phyloP scores from a whole-genome alignment of 2,329 filamentous ascomycete genomes.

The Penicillium occitanis region DNA sequence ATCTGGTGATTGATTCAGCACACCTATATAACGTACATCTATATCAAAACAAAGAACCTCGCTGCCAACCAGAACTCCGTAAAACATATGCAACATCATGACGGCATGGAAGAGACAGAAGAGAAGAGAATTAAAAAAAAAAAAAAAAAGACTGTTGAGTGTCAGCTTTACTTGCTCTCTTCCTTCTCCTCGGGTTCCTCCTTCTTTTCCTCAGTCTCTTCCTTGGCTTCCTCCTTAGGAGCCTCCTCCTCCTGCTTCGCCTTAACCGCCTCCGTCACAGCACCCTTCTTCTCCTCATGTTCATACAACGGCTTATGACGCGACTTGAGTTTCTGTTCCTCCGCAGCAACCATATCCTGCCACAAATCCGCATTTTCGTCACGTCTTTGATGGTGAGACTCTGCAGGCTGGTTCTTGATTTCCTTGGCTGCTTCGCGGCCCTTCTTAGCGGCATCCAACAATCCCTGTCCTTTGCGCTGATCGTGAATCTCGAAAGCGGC shows the following conservation, averaged over 20 bases:
- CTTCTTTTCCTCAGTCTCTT: not conserved
- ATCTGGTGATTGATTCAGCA: not conserved
- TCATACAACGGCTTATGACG: conserved; percentile 41
- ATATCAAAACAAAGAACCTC: not conserved
- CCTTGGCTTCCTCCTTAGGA: conserved; percentile 21
- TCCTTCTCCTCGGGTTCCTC: conserved; percentile 29
- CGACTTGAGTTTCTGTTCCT: conserved; percentile 47
- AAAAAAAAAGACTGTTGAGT: not conserved
- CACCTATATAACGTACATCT: not conserved
- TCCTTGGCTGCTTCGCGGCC: conserved; percentile 71
- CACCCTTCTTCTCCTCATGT: conserved; percentile 27
- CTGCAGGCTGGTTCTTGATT: conserved; percentile 57
- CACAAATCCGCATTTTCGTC: conserved; percentile 81
- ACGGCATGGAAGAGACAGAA: not conserved
- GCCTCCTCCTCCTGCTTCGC: conserved; percentile 22
- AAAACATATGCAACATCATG: conserved; percentile 4
- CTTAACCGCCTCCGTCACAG: conserved; percentile 23
- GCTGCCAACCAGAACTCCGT: conserved; percentile 3
- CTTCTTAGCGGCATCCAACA: conserved; percentile 60
- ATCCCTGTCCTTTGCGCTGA: conserved; percentile 65
- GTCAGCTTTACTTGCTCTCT: conserved; percentile 9
- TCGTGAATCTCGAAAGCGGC: conserved; percentile 82
- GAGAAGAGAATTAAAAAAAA: not conserved
- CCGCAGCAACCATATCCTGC: conserved; percentile 59
- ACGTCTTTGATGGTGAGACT: conserved; percentile 85